phyloP scores from a whole-genome alignment of 805 yeast genomes.

The Lipomyces yamadae region DNA sequence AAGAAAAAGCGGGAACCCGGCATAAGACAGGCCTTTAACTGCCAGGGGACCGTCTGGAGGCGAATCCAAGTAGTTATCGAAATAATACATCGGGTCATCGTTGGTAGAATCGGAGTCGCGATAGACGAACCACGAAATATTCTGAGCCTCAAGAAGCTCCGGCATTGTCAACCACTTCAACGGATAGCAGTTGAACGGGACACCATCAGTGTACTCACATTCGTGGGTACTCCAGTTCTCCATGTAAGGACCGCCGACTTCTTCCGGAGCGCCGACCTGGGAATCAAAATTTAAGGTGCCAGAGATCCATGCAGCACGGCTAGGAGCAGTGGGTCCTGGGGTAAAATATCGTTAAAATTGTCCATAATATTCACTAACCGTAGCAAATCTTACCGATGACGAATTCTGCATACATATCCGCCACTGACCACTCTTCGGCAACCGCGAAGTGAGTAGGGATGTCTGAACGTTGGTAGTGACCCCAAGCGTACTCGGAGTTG shows the following conservation, averaged over 20 bases:
- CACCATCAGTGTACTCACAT: conserved; percentile 28
- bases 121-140: conserved; percentile 39
- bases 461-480: conserved; percentile 37
- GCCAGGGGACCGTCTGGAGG: conserved; percentile 29
- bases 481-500: conserved; percentile 40
- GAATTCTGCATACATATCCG: conserved; percentile 41
- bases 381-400: conserved; percentile 34
- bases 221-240: conserved; percentile 34
- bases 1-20: conserved; percentile 36
- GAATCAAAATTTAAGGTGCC: conserved; percentile 40
- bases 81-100: conserved; percentile 39
- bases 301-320: conserved; percentile 41
- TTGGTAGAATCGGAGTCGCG: conserved; percentile 37
- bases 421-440: conserved; percentile 41
- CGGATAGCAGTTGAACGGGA: conserved; percentile 37
- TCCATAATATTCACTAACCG: background rate
- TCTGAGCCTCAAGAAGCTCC: conserved; percentile 32
- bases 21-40: conserved; percentile 34
- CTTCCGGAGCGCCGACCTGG: conserved; percentile 33
- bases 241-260: conserved; percentile 38
- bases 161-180: conserved; percentile 39
- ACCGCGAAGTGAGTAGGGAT: conserved; percentile 40
- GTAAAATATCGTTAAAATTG: background rate
- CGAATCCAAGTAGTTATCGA: conserved; percentile 32
- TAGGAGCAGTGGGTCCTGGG: conserved; percentile 39